Evolutionary conservation across 495 filamentous ascomycete species (phyloP).

Genomic region (Melanomma pulvis-pyrius): DNA sequence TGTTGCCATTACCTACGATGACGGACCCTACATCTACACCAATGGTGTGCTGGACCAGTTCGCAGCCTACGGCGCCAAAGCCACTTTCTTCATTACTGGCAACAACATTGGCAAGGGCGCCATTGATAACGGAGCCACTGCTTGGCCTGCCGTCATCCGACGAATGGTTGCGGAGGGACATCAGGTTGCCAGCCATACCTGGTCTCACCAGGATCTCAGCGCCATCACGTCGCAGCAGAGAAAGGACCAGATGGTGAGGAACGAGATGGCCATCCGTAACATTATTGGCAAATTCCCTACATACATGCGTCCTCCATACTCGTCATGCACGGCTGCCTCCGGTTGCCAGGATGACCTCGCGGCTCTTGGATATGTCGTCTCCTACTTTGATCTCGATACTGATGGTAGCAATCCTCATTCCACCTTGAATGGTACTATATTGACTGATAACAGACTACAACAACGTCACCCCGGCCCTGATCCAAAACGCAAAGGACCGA

Average conservation of each 20-base stretch:
- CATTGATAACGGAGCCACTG: constrained; percentile 62
- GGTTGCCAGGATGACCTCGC: constrained; percentile 63
- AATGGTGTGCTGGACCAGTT: constrained; percentile 68
- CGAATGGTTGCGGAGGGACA: constrained; percentile 74
- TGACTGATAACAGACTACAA: constrained; percentile 58
- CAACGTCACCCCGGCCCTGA: constrained; percentile 60
- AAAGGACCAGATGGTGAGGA: constrained; percentile 69
- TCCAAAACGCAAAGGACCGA: constrained; percentile 72
- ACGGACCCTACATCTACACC: constrained; percentile 75
- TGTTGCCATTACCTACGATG: constrained; percentile 77
- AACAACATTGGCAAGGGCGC: constrained; percentile 71
- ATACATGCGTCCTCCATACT: constrained; percentile 85
- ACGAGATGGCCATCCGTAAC: constrained; percentile 76
- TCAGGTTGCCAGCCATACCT: constrained; percentile 82
- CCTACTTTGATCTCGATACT: constrained; percentile 78
- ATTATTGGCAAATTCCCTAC: constrained; percentile 79
- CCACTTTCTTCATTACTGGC: constrained; percentile 79
- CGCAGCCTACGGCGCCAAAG: constrained; percentile 64
- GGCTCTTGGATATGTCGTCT: constrained; percentile 71
- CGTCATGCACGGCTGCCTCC: constrained; percentile 61
- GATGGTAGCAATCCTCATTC: constrained; percentile 40
- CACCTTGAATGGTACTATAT: background rate
- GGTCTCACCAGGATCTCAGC: constrained; percentile 75
- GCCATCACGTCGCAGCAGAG: constrained; percentile 58
- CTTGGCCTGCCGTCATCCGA: constrained; percentile 65